These are phyloP conservation scores for Cucurbita moschata DNA, from an alignment of 306 rosid genomes.

Conservation along the genomic window DNA sequence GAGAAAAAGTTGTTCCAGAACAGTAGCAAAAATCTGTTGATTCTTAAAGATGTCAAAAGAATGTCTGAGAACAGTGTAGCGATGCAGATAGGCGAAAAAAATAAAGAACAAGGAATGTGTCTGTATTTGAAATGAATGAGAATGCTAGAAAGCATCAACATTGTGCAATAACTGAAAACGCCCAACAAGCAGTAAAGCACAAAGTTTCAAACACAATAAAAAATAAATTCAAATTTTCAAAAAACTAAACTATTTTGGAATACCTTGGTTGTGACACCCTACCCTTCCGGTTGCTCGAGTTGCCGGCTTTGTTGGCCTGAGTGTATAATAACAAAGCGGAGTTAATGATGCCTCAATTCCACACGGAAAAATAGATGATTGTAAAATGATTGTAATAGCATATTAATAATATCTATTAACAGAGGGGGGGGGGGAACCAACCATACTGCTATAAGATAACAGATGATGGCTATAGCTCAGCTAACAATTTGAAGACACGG, in stretches of 20 bases:
- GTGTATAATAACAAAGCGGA: neutral
- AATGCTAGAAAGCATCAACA: neutral
- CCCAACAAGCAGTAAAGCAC: neutral
- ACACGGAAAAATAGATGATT: neutral
- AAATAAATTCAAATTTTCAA: neutral
- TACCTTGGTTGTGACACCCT: slow-evolving; percentile 19
- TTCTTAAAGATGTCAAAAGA: neutral
- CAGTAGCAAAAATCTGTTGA: neutral
- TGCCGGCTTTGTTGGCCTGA: slow-evolving; percentile 25
- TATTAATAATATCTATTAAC: neutral
- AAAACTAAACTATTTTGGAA: neutral
- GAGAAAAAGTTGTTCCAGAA: neutral
- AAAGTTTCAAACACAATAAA: neutral
- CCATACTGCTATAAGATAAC: neutral
- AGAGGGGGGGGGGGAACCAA: neutral
- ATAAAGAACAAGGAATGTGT: neutral
- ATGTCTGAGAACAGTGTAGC: neutral
- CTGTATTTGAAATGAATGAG: neutral
- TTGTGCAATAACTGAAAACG: neutral
- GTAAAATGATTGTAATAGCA: neutral
- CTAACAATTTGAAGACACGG: neutral
- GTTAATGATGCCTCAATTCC: neutral
- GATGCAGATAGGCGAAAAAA: neutral
- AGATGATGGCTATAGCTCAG: neutral
- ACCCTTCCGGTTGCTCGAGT: slow-evolving; percentile 15